A percentile compares a stretch with the other conserved stretches of the same genome.
Conservation (phyloP, 306 rosid species). For the Cucurbita argyrosperma region DNA sequence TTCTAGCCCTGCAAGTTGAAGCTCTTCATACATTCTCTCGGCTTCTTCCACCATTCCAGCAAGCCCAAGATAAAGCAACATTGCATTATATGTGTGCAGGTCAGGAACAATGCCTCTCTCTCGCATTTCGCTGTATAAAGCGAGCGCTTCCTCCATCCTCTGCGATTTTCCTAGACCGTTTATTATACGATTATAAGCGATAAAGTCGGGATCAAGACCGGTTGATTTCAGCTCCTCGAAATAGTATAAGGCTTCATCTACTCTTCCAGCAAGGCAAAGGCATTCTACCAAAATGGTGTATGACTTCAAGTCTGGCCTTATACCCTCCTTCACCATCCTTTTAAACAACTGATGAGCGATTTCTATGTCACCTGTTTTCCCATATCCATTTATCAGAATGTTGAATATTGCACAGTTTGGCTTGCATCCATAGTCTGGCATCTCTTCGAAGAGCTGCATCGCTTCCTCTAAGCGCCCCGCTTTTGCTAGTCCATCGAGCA, state of each 20-base stretch:
- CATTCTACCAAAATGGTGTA: constrained; percentile 78
- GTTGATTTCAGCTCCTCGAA: constrained; percentile 69
- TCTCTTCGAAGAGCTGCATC: constrained; percentile 62
- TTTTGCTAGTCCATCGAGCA: constrained; percentile 72
- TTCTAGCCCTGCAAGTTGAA: constrained; percentile 57
- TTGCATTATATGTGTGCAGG: constrained; percentile 68
- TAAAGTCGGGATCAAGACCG: constrained; percentile 64
- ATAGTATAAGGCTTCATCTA: constrained; percentile 61
- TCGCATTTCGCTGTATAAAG: constrained; percentile 64
- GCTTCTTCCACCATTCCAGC: constrained; percentile 80
- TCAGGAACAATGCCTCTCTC: constrained; percentile 54
- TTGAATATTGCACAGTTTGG: constrained; percentile 76
- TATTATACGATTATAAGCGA: constrained; percentile 63
- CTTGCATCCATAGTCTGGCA: constrained; percentile 57
- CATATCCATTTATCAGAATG: constrained; percentile 79
- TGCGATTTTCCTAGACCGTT: constrained; percentile 66
- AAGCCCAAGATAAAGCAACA: constrained; percentile 65
- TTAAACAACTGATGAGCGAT: constrained; percentile 45
- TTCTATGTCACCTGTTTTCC: constrained; percentile 60
- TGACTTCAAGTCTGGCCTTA: constrained; percentile 81
- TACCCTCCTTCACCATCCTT: constrained; percentile 73
- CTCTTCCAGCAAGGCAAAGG: constrained; percentile 45
- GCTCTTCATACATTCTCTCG: constrained; percentile 54
- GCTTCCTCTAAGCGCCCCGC: constrained; percentile 68
- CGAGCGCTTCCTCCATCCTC: constrained; percentile 58